Evolutionary conservation across 1,284 basidiomycete genomes (phyloP), one percentile per base, ranked within the genome.

Genomic region (Ustilago loliicola): DNA sequence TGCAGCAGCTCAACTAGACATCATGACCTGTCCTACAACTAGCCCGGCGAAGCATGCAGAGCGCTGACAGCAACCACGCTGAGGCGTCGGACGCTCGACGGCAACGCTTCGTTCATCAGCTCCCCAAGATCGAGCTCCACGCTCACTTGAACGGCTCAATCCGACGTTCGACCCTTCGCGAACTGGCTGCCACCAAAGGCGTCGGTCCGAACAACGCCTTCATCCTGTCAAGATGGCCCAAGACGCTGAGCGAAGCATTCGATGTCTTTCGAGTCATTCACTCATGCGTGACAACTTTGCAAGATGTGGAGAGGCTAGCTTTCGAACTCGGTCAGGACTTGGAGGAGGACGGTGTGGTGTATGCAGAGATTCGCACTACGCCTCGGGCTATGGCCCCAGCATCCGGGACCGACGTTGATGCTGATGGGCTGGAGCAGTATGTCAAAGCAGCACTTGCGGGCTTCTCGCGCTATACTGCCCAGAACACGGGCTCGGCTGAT

Each of bases 61-160:
- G 38, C 25, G 13, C 23, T 11, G n/a, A 42, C 23, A 40, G 38
- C 36, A 21, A 13, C 34, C 21, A 40, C 8, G 17, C 10, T 23
- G 38, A 23, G 17, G 7, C 36, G 1, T 23, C 25, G 11, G 25
- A 40, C 25, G 36, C 23, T 42, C 36, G 55, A 15, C 55, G n/a
- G 7, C 13, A 15, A 15, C 10, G 6, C 6, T 73, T 68, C 34
- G 50, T 48, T 17, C 50, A 15, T 0, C 19, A 8, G 4, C 55
- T 79, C 19, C 76, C 79, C 56, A 77, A 80, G 25, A 59, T 80
- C 50, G 77, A 79, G 47, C 73, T 79, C 8, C 79, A 80, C 53
- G 77, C 79, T 5, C 79, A 79, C 56, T 68, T 80, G 23, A 77
- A 77, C 42, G 73, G 77, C 60, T 70, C 65, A 3, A 77, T 80